Percentiles rank a stretch among this genome's conserved stretches.
These are phyloP conservation scores for Ascocoryne sarcoides DNA, from an alignment of 2,329 filamentous ascomycete genomes.

Conservation along the genomic window DNA sequence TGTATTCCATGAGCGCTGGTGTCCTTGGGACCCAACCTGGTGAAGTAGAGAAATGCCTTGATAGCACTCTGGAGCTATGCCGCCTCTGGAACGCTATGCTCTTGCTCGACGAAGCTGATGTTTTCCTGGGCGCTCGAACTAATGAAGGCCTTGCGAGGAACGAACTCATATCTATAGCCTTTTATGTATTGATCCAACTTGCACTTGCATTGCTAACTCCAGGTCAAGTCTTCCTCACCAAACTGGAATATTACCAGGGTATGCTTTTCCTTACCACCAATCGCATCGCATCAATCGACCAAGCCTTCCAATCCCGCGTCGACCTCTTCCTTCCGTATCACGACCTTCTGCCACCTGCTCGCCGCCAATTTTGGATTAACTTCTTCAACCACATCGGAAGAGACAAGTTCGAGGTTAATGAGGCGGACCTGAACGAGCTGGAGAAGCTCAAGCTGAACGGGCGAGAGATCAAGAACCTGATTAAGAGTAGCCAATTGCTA, in stretches of 20 bases:
- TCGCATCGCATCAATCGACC: constrained; percentile 30
- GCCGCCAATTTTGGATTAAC: neutral
- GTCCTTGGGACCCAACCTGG: constrained; percentile 7
- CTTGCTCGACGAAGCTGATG: constrained; percentile 62
- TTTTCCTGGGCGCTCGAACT: constrained; percentile 35
- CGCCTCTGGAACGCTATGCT: constrained; percentile 64
- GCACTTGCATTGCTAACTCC: neutral
- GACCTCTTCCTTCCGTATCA: constrained; percentile 27
- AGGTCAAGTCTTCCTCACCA: constrained; percentile 29
- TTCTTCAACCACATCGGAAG: constrained; percentile 1
- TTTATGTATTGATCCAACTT: neutral
- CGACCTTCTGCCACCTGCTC: neutral
- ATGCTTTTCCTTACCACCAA: constrained; percentile 36
- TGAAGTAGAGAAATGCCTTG: constrained; percentile 43
- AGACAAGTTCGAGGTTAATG: neutral
- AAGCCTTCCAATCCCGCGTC: constrained; percentile 30
- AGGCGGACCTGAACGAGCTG: neutral
- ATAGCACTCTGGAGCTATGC: constrained; percentile 62
- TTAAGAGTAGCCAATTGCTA: constrained; percentile 1
- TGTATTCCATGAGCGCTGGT: constrained; percentile 26
- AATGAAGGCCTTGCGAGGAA: constrained; percentile 32
- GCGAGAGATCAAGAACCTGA: constrained; percentile 27
- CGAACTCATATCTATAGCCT: constrained; percentile 26
- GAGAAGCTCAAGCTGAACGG: constrained; percentile 20
- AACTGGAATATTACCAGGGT: constrained; percentile 34